Conservation (phyloP, 805 yeast genomes). For the Phaffomyces antillensis region DNA sequence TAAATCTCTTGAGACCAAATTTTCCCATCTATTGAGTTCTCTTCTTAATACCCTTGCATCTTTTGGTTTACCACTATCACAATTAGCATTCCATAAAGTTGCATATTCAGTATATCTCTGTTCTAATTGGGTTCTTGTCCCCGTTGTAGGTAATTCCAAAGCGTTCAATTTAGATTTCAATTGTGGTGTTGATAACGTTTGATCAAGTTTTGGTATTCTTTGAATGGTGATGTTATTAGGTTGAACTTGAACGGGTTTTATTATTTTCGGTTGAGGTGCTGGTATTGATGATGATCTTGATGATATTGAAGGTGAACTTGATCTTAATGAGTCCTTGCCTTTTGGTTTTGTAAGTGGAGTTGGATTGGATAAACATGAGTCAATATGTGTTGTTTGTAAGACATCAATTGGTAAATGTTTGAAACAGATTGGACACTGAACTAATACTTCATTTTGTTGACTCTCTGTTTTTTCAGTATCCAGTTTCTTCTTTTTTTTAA, state of each 20-base stretch:
- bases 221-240: slow-evolving; percentile 22
- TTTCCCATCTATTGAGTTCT: slow-evolving; percentile 64
- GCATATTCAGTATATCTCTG: slow-evolving; percentile 71
- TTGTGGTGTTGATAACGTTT: slow-evolving; percentile 48
- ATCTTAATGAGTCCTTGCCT: neutral
- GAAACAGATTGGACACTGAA: slow-evolving; percentile 60
- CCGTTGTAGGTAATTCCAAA: slow-evolving; percentile 51
- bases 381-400: slow-evolving; percentile 52
- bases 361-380: slow-evolving; percentile 40
- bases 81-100: slow-evolving; percentile 72
- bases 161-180: slow-evolving; percentile 52
- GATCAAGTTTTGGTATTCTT: slow-evolving; percentile 59
- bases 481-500: slow-evolving; percentile 10
- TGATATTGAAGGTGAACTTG: too few species aligned
- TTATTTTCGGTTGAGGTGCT: neutral
- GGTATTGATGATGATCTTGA: neutral
- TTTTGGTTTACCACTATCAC: slow-evolving; percentile 63
- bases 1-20: slow-evolving; percentile 6
- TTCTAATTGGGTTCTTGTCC: slow-evolving; percentile 58
- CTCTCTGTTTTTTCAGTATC: too few species aligned
- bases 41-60: slow-evolving; percentile 47
- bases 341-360: slow-evolving; percentile 3
- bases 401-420: slow-evolving; percentile 42
- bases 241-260: slow-evolving; percentile 20
- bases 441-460: slow-evolving; percentile 21